phyloP scores from a whole-genome alignment of 768 basidiomycete genomes.

The Inosperma sp. region DNA sequence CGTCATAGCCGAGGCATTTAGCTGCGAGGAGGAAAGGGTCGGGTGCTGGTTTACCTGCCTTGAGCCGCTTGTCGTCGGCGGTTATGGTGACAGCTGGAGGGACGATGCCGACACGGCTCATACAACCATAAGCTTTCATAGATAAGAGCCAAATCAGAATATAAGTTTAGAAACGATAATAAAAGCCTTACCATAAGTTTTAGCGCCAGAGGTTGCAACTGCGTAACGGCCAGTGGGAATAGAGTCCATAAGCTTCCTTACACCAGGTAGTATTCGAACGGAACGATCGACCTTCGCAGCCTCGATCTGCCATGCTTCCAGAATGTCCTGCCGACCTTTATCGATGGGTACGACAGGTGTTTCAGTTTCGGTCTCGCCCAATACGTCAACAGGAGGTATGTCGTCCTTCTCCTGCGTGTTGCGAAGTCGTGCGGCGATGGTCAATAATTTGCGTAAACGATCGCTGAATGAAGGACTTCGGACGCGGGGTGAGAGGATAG shows the following conservation, averaged over 20 bases:
- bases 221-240: constrained; percentile 65
- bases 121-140: constrained; percentile 51
- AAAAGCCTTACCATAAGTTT: constrained; percentile 52
- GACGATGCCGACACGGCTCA: constrained; percentile 63
- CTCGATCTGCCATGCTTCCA: constrained; percentile 53
- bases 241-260: constrained; percentile 57
- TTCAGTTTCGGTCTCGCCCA: constrained; percentile 10
- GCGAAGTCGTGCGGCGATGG: background rate
- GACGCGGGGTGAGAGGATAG: background rate
- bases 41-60: constrained; percentile 57
- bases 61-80: constrained; percentile 69
- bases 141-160: background rate
- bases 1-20: constrained; percentile 49
- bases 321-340: constrained; percentile 27
- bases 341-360: constrained; percentile 1
- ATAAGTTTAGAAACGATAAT: background rate
- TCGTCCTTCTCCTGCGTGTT: background rate
- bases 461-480: background rate
- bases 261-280: constrained; percentile 71
- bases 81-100: constrained; percentile 69
- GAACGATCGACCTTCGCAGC: constrained; percentile 53
- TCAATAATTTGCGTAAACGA: background rate
- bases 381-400: constrained; percentile 24
- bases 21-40: constrained; percentile 63
- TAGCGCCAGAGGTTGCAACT: constrained; percentile 71